phyloP scores from a whole-genome alignment of 306 rosid genomes.

The Casuarina cunninghamiana region DNA sequence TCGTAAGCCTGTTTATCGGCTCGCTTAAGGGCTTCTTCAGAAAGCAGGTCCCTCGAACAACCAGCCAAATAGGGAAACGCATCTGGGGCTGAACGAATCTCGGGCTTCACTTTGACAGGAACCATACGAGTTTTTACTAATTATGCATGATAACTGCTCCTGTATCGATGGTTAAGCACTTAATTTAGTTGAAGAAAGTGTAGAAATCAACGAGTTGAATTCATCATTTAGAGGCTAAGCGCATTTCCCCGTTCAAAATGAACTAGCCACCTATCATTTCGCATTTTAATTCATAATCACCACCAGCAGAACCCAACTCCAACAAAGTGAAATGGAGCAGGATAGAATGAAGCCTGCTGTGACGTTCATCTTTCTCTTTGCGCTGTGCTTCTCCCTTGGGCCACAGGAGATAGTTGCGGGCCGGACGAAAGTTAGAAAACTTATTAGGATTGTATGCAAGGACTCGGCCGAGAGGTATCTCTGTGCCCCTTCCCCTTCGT shows the following conservation, averaged over 20 bases:
- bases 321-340: not conserved
- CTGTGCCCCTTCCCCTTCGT: not conserved
- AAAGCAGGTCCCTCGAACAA: too few relatives aligned
- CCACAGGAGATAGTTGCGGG: constrained; percentile 16
- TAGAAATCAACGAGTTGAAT: not conserved
- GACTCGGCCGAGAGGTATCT: not conserved
- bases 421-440: not conserved
- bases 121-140: not conserved
- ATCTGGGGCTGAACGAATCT: too few relatives aligned
- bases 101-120: too few relatives aligned
- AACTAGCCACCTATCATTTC: not conserved
- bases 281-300: not conserved
- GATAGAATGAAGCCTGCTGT: constrained; percentile 33
- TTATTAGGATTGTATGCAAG: constrained; percentile 12
- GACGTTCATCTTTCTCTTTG: constrained; percentile 20
- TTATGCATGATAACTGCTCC: not conserved
- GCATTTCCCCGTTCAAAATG: not conserved
- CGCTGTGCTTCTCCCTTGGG: constrained; percentile 13
- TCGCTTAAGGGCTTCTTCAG: too few relatives aligned
- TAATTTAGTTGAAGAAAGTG: not conserved
- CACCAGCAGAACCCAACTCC: not conserved
- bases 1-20: too few relatives aligned
- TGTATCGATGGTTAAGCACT: not conserved
- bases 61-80: too few relatives aligned
- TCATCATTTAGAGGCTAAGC: not conserved